Evolutionary conservation across 306 rosid species (phyloP).

Genomic region (Erythrophleum fordii): DNA sequence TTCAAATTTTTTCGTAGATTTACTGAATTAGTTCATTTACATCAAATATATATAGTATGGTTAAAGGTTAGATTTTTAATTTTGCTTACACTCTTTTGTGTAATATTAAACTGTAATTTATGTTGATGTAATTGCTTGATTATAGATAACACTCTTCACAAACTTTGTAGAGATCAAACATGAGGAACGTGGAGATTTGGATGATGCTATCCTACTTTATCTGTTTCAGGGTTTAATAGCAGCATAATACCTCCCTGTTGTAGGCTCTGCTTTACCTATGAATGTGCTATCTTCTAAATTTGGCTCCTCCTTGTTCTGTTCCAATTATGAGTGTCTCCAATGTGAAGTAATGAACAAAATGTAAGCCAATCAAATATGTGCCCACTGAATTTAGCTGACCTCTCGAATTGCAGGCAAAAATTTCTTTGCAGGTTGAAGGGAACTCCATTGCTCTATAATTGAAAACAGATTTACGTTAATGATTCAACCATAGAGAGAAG

Average conservation of each 20-base stretch:
- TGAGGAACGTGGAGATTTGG: constrained; percentile 50
- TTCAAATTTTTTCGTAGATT: too few relatives aligned
- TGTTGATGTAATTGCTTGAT: too few relatives aligned
- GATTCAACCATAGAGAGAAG: not conserved
- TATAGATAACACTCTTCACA: too few relatives aligned
- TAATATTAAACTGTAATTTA: too few relatives aligned
- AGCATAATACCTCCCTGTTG: constrained; percentile 40
- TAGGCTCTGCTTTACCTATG: not conserved
- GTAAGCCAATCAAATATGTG: not conserved
- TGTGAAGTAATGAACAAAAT: not conserved
- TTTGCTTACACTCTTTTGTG: too few relatives aligned
- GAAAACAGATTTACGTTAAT: constrained; percentile 7
- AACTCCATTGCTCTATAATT: constrained; percentile 61
- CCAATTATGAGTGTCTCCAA: too few relatives aligned
- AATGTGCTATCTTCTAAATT: not conserved
- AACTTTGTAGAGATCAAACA: constrained; percentile 39
- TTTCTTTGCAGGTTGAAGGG: constrained; percentile 86
- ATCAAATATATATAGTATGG: too few relatives aligned
- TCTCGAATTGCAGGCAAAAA: constrained; percentile 74
- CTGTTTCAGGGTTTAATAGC: constrained; percentile 54
- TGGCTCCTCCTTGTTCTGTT: constrained; percentile 3
- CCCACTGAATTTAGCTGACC: constrained; percentile 47
- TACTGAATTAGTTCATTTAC: too few relatives aligned
- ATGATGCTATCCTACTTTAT: constrained; percentile 33
- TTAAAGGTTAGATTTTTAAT: too few relatives aligned